A percentile compares a stretch with the other conserved stretches of the same genome.
Evolutionary conservation across 2,329 filamentous ascomycete genomes (phyloP).

Genomic region (Juglanconis sp.): DNA sequence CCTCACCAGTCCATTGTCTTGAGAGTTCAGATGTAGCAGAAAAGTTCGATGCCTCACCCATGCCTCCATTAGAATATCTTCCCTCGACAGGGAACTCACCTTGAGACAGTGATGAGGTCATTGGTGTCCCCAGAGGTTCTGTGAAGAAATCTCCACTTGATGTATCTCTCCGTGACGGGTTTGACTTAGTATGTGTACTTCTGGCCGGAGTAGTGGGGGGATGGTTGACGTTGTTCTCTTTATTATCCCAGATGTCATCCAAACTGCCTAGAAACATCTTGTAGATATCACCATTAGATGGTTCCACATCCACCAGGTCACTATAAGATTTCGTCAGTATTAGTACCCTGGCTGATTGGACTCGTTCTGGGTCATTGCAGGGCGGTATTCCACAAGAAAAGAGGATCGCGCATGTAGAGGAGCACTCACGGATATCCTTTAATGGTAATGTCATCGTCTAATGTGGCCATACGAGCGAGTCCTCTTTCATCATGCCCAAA

Average conservation of each 20-base stretch:
- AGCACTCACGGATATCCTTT: not conserved
- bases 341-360: not conserved
- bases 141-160: too few species aligned
- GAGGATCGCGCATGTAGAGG: not conserved
- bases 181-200: not conserved
- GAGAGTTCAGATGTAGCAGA: too few species aligned
- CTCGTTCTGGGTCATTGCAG: not conserved
- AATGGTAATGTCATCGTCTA: not conserved
- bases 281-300: not conserved
- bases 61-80: too few species aligned
- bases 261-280: not conserved
- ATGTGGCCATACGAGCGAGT: not conserved
- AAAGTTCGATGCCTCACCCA: too few species aligned
- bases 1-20: too few species aligned
- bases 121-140: too few species aligned
- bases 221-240: not conserved
- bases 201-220: not conserved
- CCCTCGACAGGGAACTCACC: too few species aligned
- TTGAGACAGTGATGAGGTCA: too few species aligned
- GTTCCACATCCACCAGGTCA: not conserved
- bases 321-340: not conserved
- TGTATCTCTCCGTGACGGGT: too few species aligned
- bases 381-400: not conserved
- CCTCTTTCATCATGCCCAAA: not conserved
- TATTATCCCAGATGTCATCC: slow-evolving; percentile 1